These are phyloP conservation scores for Cercospora zeae-maydis DNA, from an alignment of 2,329 filamentous ascomycete species.

Conservation along the genomic window DNA sequence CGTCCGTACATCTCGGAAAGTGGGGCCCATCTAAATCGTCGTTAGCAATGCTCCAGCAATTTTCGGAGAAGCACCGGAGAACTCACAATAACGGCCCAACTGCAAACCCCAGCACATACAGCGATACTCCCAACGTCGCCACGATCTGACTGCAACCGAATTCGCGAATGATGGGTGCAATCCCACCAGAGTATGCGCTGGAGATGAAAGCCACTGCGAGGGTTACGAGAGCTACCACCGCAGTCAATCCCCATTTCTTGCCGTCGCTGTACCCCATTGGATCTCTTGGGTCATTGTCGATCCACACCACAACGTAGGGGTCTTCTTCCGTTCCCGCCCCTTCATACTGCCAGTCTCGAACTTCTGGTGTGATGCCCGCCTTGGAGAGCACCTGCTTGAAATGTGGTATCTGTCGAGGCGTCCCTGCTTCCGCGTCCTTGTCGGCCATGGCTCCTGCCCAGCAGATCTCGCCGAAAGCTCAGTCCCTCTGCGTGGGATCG, in stretches of 20 bases:
- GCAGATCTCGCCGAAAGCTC: neutral
- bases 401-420: conserved; percentile 29
- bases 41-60: neutral
- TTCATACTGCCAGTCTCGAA: conserved; percentile 35
- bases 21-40: conserved; percentile 49
- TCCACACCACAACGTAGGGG: conserved; percentile 65
- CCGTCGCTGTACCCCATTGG: conserved; percentile 56
- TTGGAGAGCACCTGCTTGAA: conserved; percentile 35
- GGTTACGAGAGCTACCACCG: conserved; percentile 62
- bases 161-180: conserved; percentile 52
- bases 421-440: conserved; percentile 37
- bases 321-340: conserved; percentile 59
- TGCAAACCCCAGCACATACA: conserved; percentile 62
- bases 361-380: conserved; percentile 36
- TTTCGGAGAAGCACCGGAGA: neutral
- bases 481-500: neutral
- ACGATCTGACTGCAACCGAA: conserved; percentile 55
- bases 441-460: conserved; percentile 5
- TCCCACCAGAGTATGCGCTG: conserved; percentile 62
- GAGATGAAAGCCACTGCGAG: conserved; percentile 67
- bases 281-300: conserved; percentile 64
- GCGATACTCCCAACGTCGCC: conserved; percentile 59
- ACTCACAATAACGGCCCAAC: conserved; percentile 44
- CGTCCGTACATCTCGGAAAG: conserved; percentile 59
- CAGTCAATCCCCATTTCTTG: conserved; percentile 64